A percentile compares a stretch with the other conserved stretches of the same genome.
phyloP scores from a whole-genome alignment of 805 yeast species.

The Ogataea pini region DNA sequence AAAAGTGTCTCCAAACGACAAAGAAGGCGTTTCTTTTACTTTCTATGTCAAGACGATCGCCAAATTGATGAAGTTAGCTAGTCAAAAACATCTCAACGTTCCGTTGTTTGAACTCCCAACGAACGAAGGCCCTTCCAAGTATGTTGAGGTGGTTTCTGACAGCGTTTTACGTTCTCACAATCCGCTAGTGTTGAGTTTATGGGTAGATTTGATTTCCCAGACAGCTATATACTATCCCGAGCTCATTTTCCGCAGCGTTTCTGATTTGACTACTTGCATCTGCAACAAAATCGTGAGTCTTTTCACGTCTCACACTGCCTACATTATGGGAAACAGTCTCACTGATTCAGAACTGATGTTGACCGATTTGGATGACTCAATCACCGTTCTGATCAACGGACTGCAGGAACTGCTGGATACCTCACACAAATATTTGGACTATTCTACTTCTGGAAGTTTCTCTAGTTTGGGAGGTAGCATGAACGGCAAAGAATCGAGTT shows the following conservation, averaged over 20 bases:
- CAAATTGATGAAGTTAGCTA: constrained; percentile 29
- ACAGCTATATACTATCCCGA: constrained; percentile 30
- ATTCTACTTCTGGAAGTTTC: constrained; percentile 21
- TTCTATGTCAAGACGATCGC: constrained; percentile 28
- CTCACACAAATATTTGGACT: constrained; percentile 53
- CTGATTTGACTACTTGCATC: constrained; percentile 28
- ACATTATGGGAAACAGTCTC: constrained; percentile 18
- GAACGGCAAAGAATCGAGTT: constrained; percentile 45
- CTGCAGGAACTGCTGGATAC: constrained; percentile 63
- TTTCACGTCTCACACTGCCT: constrained; percentile 20
- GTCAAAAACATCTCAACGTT: constrained; percentile 17
- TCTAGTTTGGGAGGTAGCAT: constrained; percentile 16
- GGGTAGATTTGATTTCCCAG: constrained; percentile 30
- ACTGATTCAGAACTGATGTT: constrained; percentile 16
- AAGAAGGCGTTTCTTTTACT: constrained; percentile 17
- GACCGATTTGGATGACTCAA: constrained; percentile 38
- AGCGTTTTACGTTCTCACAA: constrained; percentile 28
- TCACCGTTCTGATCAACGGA: constrained; percentile 52
- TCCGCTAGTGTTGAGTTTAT: constrained; percentile 27
- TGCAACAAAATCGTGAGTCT: constrained; percentile 30
- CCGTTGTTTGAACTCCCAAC: constrained; percentile 22
- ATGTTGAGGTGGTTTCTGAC: constrained; percentile 27
- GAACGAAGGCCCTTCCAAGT: constrained; percentile 15
- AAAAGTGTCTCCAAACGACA: constrained; percentile 9
- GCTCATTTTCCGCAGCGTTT: constrained; percentile 25